These are phyloP conservation scores for Penicillium hordei DNA, from an alignment of 2,329 filamentous ascomycete genomes.

Conservation along the genomic window DNA sequence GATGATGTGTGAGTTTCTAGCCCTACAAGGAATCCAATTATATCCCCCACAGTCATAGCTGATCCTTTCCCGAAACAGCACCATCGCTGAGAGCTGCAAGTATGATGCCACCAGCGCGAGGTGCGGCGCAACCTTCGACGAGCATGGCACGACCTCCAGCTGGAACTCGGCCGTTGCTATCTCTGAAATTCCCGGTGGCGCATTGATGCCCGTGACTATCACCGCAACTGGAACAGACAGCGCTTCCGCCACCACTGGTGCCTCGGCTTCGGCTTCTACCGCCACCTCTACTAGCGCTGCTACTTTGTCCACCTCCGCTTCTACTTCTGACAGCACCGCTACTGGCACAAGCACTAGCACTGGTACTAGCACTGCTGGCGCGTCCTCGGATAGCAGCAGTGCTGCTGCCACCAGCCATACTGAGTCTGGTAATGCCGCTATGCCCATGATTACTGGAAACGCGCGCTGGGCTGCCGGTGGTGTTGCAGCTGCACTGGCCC, in stretches of 20 bases:
- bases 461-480: conserved; percentile 18
- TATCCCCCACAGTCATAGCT: neutral
- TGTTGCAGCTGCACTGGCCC: conserved; percentile 13
- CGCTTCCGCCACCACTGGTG: conserved; percentile 5
- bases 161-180: neutral
- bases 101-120: neutral
- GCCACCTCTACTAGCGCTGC: neutral
- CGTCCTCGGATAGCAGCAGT: neutral
- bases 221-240: neutral
- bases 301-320: conserved; percentile 5
- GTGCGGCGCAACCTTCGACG: neutral
- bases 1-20: neutral
- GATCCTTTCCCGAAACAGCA: conserved; percentile 2
- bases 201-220: conserved; percentile 6
- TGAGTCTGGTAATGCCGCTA: conserved; percentile 15
- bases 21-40: neutral
- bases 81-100: neutral
- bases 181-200: conserved; percentile 1
- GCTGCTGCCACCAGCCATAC: conserved; percentile 10
- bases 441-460: conserved; percentile 18
- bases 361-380: neutral
- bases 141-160: neutral
- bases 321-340: neutral
- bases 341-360: neutral
- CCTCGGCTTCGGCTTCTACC: conserved; percentile 7